Evolutionary conservation across 2,329 filamentous ascomycete species (phyloP).

Genomic region (Paracoccidioides lutzii): DNA sequence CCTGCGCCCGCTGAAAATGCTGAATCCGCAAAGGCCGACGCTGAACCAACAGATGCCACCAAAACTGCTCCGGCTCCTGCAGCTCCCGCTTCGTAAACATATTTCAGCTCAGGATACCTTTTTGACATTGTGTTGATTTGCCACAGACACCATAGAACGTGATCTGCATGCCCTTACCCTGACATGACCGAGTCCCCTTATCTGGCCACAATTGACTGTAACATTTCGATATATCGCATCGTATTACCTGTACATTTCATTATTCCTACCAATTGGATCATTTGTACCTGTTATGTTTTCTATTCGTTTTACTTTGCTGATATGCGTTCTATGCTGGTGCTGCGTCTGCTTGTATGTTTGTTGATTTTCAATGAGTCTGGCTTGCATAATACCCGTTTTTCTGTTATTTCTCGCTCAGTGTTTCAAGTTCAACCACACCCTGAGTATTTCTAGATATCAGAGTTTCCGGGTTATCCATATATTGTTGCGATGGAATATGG

Average conservation of each 20-base stretch:
- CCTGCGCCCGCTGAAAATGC: slow-evolving; percentile 2
- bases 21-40: not conserved
- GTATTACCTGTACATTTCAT: not conserved
- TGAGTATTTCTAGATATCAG: too few relatives aligned
- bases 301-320: not conserved
- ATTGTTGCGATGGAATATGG: too few relatives aligned
- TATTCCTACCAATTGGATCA: not conserved
- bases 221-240: not conserved
- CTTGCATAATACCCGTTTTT: slow-evolving; percentile 3
- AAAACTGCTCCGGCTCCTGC: slow-evolving; percentile 6
- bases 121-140: not conserved
- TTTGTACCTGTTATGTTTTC: not conserved
- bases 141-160: not conserved
- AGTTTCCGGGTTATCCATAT: too few relatives aligned
- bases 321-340: not conserved
- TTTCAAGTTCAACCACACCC: not conserved
- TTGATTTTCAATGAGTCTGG: not conserved
- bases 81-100: not conserved
- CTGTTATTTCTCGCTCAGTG: not conserved
- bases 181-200: not conserved
- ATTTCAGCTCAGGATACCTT: not conserved
- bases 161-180: not conserved
- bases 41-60: slow-evolving; percentile 1
- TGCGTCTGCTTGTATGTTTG: not conserved
- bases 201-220: not conserved